These are phyloP conservation scores for Tripterygium wilfordii DNA, from an alignment of 177 flowering plant genomes.

Conservation along the genomic window DNA sequence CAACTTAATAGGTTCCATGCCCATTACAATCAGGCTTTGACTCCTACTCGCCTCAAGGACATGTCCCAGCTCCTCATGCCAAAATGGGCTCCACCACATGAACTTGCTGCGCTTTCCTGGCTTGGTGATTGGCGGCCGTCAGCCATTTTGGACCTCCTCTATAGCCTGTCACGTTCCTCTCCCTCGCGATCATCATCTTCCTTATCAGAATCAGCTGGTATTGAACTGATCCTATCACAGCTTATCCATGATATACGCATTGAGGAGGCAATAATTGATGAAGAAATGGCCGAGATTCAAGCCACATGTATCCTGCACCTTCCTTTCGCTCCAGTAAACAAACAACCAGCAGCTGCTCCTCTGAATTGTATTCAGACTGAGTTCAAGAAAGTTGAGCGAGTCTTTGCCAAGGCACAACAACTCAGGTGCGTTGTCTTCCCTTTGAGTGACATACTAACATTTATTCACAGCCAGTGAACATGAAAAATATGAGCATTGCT, in stretches of 20 bases:
- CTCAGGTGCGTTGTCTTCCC: constrained; percentile 41
- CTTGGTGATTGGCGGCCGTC: constrained; percentile 88
- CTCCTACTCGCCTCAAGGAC: constrained; percentile 34
- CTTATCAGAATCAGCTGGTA: constrained; percentile 15
- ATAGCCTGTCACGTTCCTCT: constrained; percentile 21
- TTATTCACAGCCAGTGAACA: too few relatives aligned
- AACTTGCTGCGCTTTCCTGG: constrained; percentile 59
- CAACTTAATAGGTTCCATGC: constrained; percentile 39
- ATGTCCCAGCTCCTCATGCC: constrained; percentile 60
- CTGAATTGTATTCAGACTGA: constrained; percentile 36
- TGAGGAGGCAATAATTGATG: constrained; percentile 73
- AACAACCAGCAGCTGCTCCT: constrained; percentile 10
- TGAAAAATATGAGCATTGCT: neutral
- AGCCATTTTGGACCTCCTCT: constrained; percentile 44
- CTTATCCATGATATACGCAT: constrained; percentile 47
- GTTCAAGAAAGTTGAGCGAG: constrained; percentile 56
- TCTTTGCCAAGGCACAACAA: constrained; percentile 61
- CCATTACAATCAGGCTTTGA: constrained; percentile 32
- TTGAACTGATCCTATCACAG: constrained; percentile 31
- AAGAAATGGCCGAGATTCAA: constrained; percentile 73
- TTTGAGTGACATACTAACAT: neutral
- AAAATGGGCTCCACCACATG: constrained; percentile 39
- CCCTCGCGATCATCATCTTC: constrained; percentile 17
- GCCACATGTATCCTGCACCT: constrained; percentile 62
- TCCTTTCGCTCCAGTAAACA: constrained; percentile 31